Evolutionary conservation across 2,329 filamentous ascomycete genomes (phyloP).

Genomic region (Neopestalotiopsis sp.): DNA sequence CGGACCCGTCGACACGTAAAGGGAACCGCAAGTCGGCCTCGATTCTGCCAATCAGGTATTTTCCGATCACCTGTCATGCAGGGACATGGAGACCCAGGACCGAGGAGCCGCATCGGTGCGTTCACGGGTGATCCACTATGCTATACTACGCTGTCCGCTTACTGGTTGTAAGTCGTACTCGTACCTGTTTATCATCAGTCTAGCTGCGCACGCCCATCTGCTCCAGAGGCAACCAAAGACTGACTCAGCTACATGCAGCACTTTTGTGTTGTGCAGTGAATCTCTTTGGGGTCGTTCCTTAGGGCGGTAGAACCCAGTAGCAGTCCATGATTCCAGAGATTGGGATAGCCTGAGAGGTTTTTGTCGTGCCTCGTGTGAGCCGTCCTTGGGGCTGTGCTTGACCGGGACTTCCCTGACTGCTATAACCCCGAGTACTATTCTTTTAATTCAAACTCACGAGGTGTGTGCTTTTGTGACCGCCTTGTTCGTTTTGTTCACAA

Average conservation of each 20-base stretch:
- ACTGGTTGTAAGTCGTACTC: not conserved
- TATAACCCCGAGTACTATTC: not conserved
- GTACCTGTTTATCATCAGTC: not conserved
- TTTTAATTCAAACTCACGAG: not conserved
- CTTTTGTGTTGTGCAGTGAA: no score
- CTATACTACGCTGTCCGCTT: not conserved
- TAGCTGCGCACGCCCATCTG: not conserved
- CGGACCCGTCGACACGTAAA: conserved; percentile 3
- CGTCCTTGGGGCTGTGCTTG: not conserved
- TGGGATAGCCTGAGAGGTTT: not conserved
- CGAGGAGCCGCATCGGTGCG: not conserved
- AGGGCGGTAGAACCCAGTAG: not conserved
- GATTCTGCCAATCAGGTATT: conserved; percentile 12
- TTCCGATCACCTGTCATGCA: conserved; percentile 1
- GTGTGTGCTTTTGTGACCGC: not conserved
- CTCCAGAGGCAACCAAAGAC: not conserved
- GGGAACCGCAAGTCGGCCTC: not conserved
- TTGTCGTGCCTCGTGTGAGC: not conserved
- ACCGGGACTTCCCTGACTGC: not conserved
- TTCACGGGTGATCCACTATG: not conserved
- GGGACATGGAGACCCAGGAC: conserved; percentile 8
- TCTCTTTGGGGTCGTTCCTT: not conserved
- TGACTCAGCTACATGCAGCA: not conserved
- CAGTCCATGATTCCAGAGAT: not conserved
- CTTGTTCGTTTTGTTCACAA: not conserved